phyloP scores from a whole-genome alignment of 495 filamentous ascomycete genomes.

The Talaromyces proteolyticus region DNA sequence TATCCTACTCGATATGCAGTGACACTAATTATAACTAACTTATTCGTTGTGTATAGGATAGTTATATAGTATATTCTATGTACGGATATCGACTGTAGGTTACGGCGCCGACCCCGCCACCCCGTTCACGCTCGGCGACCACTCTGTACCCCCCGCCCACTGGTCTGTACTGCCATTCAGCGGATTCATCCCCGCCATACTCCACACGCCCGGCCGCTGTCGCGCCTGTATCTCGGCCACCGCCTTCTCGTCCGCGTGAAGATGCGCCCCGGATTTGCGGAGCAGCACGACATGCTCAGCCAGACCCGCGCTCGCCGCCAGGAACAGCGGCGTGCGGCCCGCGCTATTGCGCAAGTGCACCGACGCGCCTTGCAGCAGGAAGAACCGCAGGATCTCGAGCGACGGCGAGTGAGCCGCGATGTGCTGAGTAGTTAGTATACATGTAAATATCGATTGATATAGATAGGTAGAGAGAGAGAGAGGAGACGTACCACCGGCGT shows the following conservation, averaged over 20 bases:
- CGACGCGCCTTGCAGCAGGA: constrained; percentile 73
- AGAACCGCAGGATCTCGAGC: constrained; percentile 58
- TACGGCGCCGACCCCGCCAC: constrained; percentile 31
- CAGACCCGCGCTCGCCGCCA: constrained; percentile 61
- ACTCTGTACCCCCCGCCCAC: too few relatives aligned
- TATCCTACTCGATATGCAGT: too few relatives aligned
- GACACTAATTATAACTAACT: too few relatives aligned
- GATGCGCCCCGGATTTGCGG: constrained; percentile 62
- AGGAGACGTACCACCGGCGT: constrained; percentile 61
- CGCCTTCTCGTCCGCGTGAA: constrained; percentile 58
- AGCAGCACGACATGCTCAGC: constrained; percentile 60
- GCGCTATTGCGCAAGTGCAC: constrained; percentile 80
- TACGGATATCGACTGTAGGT: constrained; percentile 1
- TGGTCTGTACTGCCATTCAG: too few relatives aligned
- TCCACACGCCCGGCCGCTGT: constrained; percentile 39
- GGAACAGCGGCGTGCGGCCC: constrained; percentile 75
- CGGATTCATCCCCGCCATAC: constrained; percentile 35
- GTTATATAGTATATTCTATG: background rate
- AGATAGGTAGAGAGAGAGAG: constrained; percentile 1
- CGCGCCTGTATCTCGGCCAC: constrained; percentile 41
- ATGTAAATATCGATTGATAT: too few relatives aligned
- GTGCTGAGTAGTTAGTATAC: constrained; percentile 43
- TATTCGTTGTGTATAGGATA: too few relatives aligned
- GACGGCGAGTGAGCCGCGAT: constrained; percentile 56
- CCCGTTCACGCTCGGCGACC: background rate